Evolutionary conservation across 805 yeast species (phyloP).

Genomic region (Kazachstania psychrophila): DNA sequence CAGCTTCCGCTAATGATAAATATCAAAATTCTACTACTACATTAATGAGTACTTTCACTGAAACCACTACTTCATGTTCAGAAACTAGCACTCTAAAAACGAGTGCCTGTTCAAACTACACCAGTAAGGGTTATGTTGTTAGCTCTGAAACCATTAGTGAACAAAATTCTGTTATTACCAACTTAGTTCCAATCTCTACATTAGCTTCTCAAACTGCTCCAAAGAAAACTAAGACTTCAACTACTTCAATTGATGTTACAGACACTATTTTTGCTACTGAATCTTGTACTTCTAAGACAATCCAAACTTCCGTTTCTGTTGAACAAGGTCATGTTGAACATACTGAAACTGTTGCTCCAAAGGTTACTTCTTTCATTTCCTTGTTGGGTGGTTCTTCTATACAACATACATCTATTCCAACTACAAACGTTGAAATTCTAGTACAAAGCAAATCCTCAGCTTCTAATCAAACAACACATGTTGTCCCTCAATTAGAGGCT

Average conservation of each 20-base stretch:
- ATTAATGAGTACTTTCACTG: no score
- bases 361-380: conserved; percentile 1
- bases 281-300: no score
- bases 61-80: conserved; percentile 1
- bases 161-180: background rate
- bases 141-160: background rate
- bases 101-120: background rate
- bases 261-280: no score
- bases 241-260: background rate
- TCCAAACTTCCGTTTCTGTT: background rate
- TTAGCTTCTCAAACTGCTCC: background rate
- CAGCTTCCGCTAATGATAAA: background rate
- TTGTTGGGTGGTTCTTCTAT: conserved; percentile 5
- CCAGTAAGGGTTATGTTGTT: background rate
- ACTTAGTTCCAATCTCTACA: conserved; percentile 3
- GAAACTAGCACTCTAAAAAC: background rate
- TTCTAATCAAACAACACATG: background rate
- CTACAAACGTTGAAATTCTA: background rate
- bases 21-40: background rate
- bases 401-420: background rate
- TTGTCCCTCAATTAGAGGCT: conserved; percentile 9
- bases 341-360: background rate
- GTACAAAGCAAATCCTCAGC: background rate
- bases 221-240: background rate
- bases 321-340: background rate